Evolutionary conservation across 345 rosid species (phyloP), one percentile per base, ranked within the genome.

Genomic region (Murraya koenigii): DNA sequence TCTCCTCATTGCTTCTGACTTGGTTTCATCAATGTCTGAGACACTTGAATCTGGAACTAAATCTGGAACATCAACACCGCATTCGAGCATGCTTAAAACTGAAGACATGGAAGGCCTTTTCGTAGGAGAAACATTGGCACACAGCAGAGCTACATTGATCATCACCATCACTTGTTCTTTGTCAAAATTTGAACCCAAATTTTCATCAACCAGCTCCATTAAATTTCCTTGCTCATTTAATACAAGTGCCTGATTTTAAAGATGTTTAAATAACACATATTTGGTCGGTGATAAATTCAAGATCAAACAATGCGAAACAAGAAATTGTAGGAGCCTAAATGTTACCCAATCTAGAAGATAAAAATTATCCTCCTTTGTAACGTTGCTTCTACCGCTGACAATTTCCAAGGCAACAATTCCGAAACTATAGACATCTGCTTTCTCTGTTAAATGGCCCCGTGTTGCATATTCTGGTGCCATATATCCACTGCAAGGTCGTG

Each of bases 51-150:
- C 73, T 20, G 26, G 49, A 68, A 86, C 79, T 32, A 77, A 32
- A 19, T 64, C 73, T 20, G 26, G 49, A 68, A 86, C 79, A 36
- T 59, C 62, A 1, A 82, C 61, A 30, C 63, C 77, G 35, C 89
- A 88, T 87, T 90, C 90, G 4, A 88, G 86, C 84, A 87, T 86
- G 77, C 87, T 86, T 47, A 90, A 88, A 1, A 90, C 92, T 17
- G 85, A 75, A 32, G 92, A 84, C 90, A 90, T 87, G 0, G 88
- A 26, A 19, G 94, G 94, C 76, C 94, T 84, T 7, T 59, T 80
- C 0, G 81, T 38, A 1, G 90, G 82, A 75, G 79, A 78, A 25
- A 8, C 80, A 82, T 82, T 77, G 6, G 91, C 74, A 68, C 94
- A 87, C 22, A 82, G 68, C 3, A 90, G 80, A 19, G 88, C 89